phyloP scores from a whole-genome alignment of 1,139 yeast genomes.

The Hyphopichia fennica region DNA sequence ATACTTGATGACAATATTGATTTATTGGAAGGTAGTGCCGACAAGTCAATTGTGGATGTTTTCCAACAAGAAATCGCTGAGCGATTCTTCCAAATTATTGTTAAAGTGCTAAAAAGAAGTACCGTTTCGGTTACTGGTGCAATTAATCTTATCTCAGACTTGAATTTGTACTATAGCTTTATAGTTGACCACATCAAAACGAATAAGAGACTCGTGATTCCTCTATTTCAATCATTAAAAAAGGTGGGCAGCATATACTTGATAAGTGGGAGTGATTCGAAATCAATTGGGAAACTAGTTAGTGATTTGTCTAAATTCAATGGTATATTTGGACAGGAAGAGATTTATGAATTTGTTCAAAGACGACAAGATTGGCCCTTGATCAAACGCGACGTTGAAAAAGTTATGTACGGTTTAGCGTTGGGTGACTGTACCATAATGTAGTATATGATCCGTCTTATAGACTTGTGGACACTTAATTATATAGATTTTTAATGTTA shows the following conservation, averaged over 20 bases:
- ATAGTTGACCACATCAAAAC: constrained; percentile 55
- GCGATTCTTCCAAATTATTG: constrained; percentile 73
- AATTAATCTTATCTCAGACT: constrained; percentile 67
- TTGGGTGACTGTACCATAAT: constrained; percentile 59
- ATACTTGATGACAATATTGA: constrained; percentile 73
- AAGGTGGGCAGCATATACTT: constrained; percentile 81
- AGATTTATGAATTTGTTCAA: constrained; percentile 87
- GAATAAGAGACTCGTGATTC: constrained; percentile 66
- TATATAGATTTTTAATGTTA: too few species aligned
- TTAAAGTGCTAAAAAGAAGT: constrained; percentile 68
- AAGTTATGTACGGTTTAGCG: constrained; percentile 91
- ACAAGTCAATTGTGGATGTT: constrained; percentile 83
- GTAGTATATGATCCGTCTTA: constrained; percentile 19
- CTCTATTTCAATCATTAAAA: constrained; percentile 78
- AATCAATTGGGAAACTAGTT: constrained; percentile 79
- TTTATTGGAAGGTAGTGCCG: constrained; percentile 79
- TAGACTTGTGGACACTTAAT: too few species aligned
- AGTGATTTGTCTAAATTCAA: constrained; percentile 84
- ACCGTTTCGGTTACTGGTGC: constrained; percentile 83
- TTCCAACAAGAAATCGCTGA: constrained; percentile 94
- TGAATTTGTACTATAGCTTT: constrained; percentile 76
- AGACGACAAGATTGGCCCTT: constrained; percentile 83
- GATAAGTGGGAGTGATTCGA: constrained; percentile 74
- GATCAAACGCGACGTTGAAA: constrained; percentile 80
- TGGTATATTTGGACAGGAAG: constrained; percentile 90